Base-by-base conservation (phyloP, 371 early-diverging fungal species). In the Rhizopus sp. region DNA sequence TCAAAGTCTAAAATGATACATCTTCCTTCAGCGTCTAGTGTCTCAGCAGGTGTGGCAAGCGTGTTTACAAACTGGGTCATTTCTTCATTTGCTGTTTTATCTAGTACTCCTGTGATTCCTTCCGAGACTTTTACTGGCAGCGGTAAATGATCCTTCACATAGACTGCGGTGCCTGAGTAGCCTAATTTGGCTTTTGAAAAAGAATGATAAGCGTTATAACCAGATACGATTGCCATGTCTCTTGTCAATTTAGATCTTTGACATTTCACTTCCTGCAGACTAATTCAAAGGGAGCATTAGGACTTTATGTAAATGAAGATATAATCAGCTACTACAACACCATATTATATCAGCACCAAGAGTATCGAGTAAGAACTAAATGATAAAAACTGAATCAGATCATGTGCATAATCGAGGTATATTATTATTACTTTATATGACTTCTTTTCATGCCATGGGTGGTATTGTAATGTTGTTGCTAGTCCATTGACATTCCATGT, bases 251-350 rank as follows among this genome's bases (percentile, higher is more conserved):
- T 80, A 1, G 77, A 63, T 5, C 87, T 72, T 9, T 84, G 77
- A 38, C 87, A 78, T 73, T 92, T 93, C 50, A 86, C 81, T 71
- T 94, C 95, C 66, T 94, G 95, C 7, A 93, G 63, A 66, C 80
- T 80, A 29, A n/a, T 7, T 41, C 17, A 42, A 37, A 15, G 33
- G 15, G 53, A 48, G 15, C 7, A 9, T 30, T 34, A 50, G 31
- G 35, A 5, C 8, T 52, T 50, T 17, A 34, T 29, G 12, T 8
- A 80, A 82, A 23, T 69, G 46, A 34, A 82, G 73, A 52, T 9
- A 29, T 6, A 46, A 6, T 37, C 23, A 42, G 45, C 12, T 16
- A 4, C 10, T 23, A 44, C 40, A 23, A 59, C 70, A 62, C 80
- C 82, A 94, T 32, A 90, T 75, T 54, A 94, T 88, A 62, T 92